Percentiles rank a stretch among this genome's conserved stretches.
Conservation (phyloP, 257 asterid genomes). For the Ophiorrhiza pumila region DNA sequence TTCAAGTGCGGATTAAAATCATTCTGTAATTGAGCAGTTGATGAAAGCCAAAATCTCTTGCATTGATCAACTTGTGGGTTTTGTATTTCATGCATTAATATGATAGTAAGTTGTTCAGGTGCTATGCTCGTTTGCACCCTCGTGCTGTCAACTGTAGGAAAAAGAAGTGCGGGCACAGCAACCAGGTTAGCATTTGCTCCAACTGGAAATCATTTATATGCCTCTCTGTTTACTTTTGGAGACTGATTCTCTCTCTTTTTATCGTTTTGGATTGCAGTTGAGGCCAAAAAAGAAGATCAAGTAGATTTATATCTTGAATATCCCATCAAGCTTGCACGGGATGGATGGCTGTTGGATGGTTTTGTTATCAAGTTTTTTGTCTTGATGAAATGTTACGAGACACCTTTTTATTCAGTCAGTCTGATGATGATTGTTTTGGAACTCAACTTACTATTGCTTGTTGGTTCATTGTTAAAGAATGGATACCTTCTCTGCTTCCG, state of each 20-base stretch:
- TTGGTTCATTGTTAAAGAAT: too few relatives aligned
- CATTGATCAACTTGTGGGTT: neutral
- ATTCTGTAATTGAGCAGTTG: neutral
- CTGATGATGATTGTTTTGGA: neutral
- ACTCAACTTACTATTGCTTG: neutral
- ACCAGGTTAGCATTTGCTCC: constrained; percentile 69
- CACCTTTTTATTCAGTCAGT: neutral
- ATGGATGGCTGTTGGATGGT: neutral
- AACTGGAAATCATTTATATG: neutral
- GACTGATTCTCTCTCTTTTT: neutral
- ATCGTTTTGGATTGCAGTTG: constrained; percentile 25
- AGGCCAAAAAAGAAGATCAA: constrained; percentile 54
- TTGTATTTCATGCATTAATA: neutral
- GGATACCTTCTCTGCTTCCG: neutral
- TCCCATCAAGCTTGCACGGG: neutral
- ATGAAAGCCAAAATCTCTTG: neutral
- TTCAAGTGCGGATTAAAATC: neutral
- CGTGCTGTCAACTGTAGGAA: constrained; percentile 93
- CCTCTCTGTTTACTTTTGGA: neutral
- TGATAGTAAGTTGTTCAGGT: constrained; percentile 29
- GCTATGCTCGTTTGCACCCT: constrained; percentile 84
- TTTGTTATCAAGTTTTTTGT: neutral
- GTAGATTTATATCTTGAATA: constrained; percentile 13
- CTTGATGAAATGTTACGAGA: neutral
- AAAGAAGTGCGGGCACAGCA: constrained; percentile 91